A percentile compares a stretch with the other conserved stretches of the same genome.
These are phyloP conservation scores for Plasmodium knowlesi DNA, from an alignment of 169 alveolate genomes.

Conservation along the genomic window DNA sequence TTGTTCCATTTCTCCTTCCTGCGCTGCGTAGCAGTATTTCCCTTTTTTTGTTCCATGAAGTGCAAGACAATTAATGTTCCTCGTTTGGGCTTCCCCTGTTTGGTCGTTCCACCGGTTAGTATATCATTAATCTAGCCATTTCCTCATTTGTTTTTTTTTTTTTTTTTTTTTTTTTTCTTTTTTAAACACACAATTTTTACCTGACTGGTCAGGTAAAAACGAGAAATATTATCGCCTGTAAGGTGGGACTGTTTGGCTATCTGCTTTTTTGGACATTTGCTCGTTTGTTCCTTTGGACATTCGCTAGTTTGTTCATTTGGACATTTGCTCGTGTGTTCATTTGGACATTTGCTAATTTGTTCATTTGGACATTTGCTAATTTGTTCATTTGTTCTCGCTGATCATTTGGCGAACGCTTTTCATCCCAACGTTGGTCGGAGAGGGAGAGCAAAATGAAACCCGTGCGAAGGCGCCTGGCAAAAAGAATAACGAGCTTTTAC, in stretches of 20 bases:
- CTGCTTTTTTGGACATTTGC: not conserved
- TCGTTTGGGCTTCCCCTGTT: not conserved
- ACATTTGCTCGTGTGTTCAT: not conserved
- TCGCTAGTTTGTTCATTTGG: not conserved
- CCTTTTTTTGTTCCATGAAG: not conserved
- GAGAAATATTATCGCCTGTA: not conserved
- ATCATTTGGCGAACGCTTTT: not conserved
- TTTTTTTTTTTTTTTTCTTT: not conserved
- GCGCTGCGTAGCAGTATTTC: not conserved
- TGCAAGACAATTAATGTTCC: not conserved
- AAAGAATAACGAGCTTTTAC: conserved; percentile 12
- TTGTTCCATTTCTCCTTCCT: conserved; percentile 7
- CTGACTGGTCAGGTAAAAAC: conserved; percentile 10
- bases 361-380: not conserved
- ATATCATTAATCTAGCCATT: not conserved
- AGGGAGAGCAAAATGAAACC: conserved; percentile 11
- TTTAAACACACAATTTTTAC: not conserved
- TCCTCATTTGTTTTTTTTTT: not conserved
- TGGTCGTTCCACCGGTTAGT: not conserved
- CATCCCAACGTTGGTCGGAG: not conserved
- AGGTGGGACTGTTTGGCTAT: not conserved
- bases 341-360: not conserved
- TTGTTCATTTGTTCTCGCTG: not conserved
- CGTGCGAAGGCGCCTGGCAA: not conserved
- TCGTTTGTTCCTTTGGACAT: not conserved